These are phyloP conservation scores for Cryomyces minteri DNA, from an alignment of 495 filamentous ascomycete species.

Conservation along the genomic window DNA sequence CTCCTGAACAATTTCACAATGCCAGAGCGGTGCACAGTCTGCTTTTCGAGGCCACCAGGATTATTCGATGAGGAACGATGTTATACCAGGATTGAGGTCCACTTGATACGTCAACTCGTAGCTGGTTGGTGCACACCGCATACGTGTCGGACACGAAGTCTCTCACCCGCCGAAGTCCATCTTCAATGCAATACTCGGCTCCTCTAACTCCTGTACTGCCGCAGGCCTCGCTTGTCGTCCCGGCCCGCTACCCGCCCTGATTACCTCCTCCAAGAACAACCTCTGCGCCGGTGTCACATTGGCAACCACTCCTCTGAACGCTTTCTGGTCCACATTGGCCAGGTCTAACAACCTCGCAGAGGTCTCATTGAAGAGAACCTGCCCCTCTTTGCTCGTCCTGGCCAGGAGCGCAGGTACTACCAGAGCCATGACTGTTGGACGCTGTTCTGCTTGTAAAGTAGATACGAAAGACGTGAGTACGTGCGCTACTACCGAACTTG, in stretches of 20 bases:
- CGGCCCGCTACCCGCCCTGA: constrained; percentile 37
- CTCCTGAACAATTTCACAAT: too few species aligned
- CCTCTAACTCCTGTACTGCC: constrained; percentile 21
- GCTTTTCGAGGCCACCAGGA: too few species aligned
- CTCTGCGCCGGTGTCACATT: constrained; percentile 53
- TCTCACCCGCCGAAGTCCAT: constrained; percentile 50
- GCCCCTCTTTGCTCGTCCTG: constrained; percentile 38
- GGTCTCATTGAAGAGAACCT: constrained; percentile 43
- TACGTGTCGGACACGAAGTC: too few species aligned
- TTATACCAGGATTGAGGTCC: too few species aligned
- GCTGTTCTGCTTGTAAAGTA: constrained; percentile 29
- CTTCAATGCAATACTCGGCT: constrained; percentile 82
- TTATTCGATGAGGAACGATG: too few species aligned
- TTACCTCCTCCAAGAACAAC: constrained; percentile 64
- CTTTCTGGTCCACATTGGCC: constrained; percentile 48
- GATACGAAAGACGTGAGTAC: constrained; percentile 51
- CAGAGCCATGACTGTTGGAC: constrained; percentile 46
- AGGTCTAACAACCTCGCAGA: constrained; percentile 62
- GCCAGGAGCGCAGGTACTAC: constrained; percentile 64
- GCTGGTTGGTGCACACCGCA: too few species aligned
- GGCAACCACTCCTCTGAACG: constrained; percentile 59
- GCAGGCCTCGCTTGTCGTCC: constrained; percentile 13
- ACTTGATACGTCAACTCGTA: too few species aligned
- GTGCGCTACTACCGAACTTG: constrained; percentile 46
- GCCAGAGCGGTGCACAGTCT: too few species aligned